These are phyloP conservation scores for Collybia sordida DNA, from an alignment of 768 basidiomycete genomes.

Conservation along the genomic window DNA sequence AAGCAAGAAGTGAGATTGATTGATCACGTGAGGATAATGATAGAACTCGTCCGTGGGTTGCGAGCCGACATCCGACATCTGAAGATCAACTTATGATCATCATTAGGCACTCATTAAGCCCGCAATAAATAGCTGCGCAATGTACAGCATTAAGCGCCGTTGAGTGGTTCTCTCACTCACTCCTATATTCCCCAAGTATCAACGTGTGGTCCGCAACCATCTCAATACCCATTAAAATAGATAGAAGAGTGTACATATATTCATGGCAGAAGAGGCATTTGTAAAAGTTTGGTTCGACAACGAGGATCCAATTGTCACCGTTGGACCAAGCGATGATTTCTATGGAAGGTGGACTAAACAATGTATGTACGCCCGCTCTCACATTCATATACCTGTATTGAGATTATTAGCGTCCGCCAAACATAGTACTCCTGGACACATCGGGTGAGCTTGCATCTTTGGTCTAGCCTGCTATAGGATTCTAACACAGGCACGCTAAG, in stretches of 20 bases:
- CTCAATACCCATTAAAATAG: no score
- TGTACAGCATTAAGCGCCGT: no score
- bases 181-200: no score
- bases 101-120: no score
- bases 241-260: neutral
- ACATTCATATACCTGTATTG: neutral
- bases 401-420: constrained; percentile 49
- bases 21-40: constrained; percentile 11
- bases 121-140: no score
- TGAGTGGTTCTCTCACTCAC: no score
- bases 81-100: neutral
- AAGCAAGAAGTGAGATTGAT: constrained; percentile 6
- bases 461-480: neutral
- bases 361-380: constrained; percentile 28
- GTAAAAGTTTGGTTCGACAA: constrained; percentile 16
- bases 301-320: constrained; percentile 7
- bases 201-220: neutral
- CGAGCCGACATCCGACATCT: neutral
- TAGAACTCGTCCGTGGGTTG: no score
- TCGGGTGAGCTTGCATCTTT: constrained; percentile 35
- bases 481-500: constrained; percentile 21
- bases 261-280: constrained; percentile 12
- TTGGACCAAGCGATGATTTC: constrained; percentile 34
- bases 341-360: constrained; percentile 53
- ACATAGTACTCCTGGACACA: constrained; percentile 41